These are phyloP conservation scores for Eucalyptus lansdowneana DNA, from an alignment of 345 rosid genomes.

Conservation along the genomic window DNA sequence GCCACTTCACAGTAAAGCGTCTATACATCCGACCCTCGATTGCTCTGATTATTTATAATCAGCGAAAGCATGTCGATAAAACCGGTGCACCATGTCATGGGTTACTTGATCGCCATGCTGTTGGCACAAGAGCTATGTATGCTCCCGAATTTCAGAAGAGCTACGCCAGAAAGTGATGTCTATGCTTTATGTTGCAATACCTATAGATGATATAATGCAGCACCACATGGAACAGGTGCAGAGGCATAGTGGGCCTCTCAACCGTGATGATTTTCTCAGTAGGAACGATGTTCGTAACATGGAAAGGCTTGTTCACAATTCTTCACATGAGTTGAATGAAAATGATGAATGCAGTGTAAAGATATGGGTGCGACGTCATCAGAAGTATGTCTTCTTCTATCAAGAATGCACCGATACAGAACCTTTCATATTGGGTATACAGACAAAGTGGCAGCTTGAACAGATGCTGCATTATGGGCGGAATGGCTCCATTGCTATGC, in stretches of 20 bases:
- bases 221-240: slow-evolving; percentile 35
- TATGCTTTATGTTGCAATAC: slow-evolving; percentile 34
- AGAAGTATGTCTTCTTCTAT: slow-evolving; percentile 33
- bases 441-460: slow-evolving; percentile 54
- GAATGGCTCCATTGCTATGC: slow-evolving; percentile 23
- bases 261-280: slow-evolving; percentile 46
- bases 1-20: slow-evolving; percentile 50
- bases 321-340: slow-evolving; percentile 23
- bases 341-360: slow-evolving; percentile 27
- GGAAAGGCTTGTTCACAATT: slow-evolving; percentile 32
- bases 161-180: slow-evolving; percentile 43
- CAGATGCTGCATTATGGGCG: slow-evolving; percentile 39
- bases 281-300: slow-evolving; percentile 45
- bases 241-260: slow-evolving; percentile 42
- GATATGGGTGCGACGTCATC: slow-evolving; percentile 41
- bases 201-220: slow-evolving; percentile 34
- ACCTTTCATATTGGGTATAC: slow-evolving; percentile 34
- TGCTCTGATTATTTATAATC: slow-evolving; percentile 42
- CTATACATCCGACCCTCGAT: slow-evolving; percentile 25
- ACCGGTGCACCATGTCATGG: slow-evolving; percentile 43
- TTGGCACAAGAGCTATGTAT: slow-evolving; percentile 50
- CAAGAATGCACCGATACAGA: slow-evolving; percentile 17
- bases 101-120: slow-evolving; percentile 32
- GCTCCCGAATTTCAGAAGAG: slow-evolving; percentile 48
- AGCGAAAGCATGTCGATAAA: slow-evolving; percentile 39